Evolutionary conservation across 169 alveolate species (phyloP).

Genomic region (Toxoplasma gondii): DNA sequence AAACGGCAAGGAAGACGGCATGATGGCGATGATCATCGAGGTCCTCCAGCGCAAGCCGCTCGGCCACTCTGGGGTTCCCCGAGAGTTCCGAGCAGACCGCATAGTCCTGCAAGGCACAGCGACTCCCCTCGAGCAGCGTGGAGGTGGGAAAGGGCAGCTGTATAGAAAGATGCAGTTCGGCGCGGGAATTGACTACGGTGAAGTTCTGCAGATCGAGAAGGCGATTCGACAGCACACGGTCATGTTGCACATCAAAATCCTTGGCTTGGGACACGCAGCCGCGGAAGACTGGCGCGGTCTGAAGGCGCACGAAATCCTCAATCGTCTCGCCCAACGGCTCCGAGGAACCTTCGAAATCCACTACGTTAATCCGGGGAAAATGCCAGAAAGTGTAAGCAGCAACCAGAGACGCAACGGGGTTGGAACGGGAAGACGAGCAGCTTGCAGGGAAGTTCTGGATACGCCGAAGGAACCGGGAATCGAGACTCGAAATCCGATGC

Average conservation of each 20-base stretch:
- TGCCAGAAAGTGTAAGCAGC: background rate
- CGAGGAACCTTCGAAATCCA: slow-evolving; percentile 31
- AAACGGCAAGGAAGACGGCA: slow-evolving; percentile 31
- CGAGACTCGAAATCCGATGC: no score
- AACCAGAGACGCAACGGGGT: background rate
- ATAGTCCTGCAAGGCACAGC: slow-evolving; percentile 19
- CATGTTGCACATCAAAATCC: slow-evolving; percentile 28
- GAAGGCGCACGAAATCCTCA: slow-evolving; percentile 36
- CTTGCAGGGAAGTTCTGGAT: no score
- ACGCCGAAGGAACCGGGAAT: no score
- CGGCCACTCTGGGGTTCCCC: slow-evolving; percentile 31
- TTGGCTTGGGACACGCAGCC: slow-evolving; percentile 19
- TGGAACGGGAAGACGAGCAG: background rate
- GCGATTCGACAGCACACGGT: slow-evolving; percentile 10
- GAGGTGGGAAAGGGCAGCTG: slow-evolving; percentile 28
- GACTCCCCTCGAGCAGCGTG: background rate
- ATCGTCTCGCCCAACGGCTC: slow-evolving; percentile 10
- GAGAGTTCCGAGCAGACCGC: slow-evolving; percentile 6
- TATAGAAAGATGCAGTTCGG: slow-evolving; percentile 31
- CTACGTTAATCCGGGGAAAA: slow-evolving; percentile 21
- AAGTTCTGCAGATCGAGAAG: slow-evolving; percentile 7
- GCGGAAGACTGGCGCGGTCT: slow-evolving; percentile 38
- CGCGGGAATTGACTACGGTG: slow-evolving; percentile 10
- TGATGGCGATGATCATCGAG: background rate
- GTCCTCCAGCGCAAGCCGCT: slow-evolving; percentile 25